Evolutionary conservation across 805 yeast species (phyloP).

Genomic region (Tanozyma kutaoensis): DNA sequence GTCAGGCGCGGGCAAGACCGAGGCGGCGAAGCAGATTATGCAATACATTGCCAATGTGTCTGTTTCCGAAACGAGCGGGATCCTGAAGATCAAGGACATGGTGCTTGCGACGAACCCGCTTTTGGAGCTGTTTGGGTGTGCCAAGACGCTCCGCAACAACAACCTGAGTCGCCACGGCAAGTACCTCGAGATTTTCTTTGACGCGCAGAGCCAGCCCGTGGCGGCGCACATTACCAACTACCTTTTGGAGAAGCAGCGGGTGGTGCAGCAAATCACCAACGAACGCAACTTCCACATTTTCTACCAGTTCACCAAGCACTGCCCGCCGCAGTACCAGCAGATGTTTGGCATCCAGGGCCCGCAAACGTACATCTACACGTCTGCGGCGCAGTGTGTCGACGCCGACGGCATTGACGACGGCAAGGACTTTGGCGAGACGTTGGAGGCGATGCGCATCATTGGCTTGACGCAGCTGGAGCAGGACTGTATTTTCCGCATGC

Average conservation of each 20-base stretch:
- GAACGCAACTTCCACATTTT: conserved; percentile 97
- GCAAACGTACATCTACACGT: conserved; percentile 82
- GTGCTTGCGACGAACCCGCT: conserved; percentile 94
- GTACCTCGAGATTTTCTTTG: conserved; percentile 84
- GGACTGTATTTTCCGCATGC: conserved; percentile 75
- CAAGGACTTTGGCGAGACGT: conserved; percentile 66
- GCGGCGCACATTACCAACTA: conserved; percentile 95
- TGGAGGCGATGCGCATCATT: conserved; percentile 77
- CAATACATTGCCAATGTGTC: conserved; percentile 89
- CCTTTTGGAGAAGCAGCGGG: conserved; percentile 87
- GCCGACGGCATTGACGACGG: conserved; percentile 82
- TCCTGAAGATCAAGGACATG: conserved; percentile 88
- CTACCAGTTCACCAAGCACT: conserved; percentile 89
- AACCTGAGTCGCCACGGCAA: conserved; percentile 90
- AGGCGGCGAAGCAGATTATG: conserved; percentile 96
- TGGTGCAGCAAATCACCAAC: conserved; percentile 83
- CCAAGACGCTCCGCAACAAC: conserved; percentile 79
- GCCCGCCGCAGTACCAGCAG: conserved; percentile 74
- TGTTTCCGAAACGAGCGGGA: conserved; percentile 37
- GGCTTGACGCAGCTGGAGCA: conserved; percentile 77
- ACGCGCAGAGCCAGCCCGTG: conserved; percentile 63
- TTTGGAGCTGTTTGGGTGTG: conserved; percentile 87
- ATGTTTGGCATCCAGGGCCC: conserved; percentile 86
- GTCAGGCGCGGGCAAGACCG: conserved; percentile 97
- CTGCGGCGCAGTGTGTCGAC: conserved; percentile 70